Evolutionary conservation across 2,329 filamentous ascomycete genomes (phyloP), one percentile per base, ranked within the genome.

Genomic region (Thermoascus crustaceus): DNA sequence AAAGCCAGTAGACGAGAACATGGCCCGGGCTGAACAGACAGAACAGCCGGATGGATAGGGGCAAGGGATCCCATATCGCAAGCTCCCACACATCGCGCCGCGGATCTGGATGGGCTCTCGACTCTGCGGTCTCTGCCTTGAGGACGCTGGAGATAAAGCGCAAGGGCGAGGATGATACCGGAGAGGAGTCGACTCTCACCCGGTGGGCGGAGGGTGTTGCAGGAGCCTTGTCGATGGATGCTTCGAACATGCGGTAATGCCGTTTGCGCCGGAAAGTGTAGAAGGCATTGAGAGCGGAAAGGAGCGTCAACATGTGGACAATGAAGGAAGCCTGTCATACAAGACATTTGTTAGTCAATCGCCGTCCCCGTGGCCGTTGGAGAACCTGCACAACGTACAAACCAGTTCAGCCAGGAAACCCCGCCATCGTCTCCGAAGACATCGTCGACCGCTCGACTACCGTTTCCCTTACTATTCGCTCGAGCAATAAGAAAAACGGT

Each of bases 11-110:
- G 18, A 95, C 74, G 31, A 94, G 66, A n/a, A 94, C 75, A 62
- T 98, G 93, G 0, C 86, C 84, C 0, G 91, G 91, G 50, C 88
- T 94, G 66, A 98, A 96, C 25, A 91, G 69, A 49, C 85, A 91
- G 54, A 95, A 87, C 2, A 96, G 67, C 23, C 80, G 78, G 35
- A 96, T 64, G 30, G 79, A 86, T 22, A 94, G 72, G 2, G 88
- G 86, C 30, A 89, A 74, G 21, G 93, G 91, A 56, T 96, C 88
- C 91, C 91, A 98, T 5, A 96, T 73, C 2, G 82, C 76, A 32
- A 98, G 65, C 61, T 98, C 88, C 91, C 91, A 98, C 7, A 98
- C 91, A 59, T 98, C 88, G 7, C 81, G 75, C 17, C 75, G 74
- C 38, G 80, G 77, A 45, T 61, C 53, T 0, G 89, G 85, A 60